Evolutionary conservation across 306 rosid species (phyloP).

Genomic region (Amphicarpaea edgeworthii): DNA sequence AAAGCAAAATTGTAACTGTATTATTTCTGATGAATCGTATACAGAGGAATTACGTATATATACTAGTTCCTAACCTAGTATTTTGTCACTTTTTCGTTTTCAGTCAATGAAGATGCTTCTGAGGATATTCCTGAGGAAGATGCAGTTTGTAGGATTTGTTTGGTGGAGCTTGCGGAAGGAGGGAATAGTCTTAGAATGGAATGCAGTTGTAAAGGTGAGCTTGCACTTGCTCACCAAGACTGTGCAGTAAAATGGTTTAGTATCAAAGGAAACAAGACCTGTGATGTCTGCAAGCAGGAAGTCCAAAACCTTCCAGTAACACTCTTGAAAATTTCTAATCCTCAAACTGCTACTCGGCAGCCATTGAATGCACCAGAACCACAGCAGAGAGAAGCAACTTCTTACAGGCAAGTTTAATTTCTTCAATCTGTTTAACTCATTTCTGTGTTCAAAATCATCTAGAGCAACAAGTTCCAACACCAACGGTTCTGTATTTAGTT

Average conservation of each 20-base stretch:
- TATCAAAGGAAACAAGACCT: conserved; percentile 79
- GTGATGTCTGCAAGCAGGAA: conserved; percentile 78
- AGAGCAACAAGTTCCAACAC: background rate
- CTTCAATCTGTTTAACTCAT: conserved; percentile 10
- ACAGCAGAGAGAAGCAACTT: conserved; percentile 51
- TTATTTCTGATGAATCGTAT: background rate
- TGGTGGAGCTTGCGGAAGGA: conserved; percentile 74
- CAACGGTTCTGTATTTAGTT: background rate
- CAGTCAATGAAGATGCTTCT: conserved; percentile 62
- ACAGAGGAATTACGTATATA: background rate
- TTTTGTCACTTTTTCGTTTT: conserved; percentile 22
- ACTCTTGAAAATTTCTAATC: conserved; percentile 62
- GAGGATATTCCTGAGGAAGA: conserved; percentile 88
- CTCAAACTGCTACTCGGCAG: conserved; percentile 47
- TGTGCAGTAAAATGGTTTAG: conserved; percentile 90
- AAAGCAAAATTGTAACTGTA: background rate
- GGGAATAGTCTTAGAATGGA: conserved; percentile 78
- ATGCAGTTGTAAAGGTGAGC: conserved; percentile 89
- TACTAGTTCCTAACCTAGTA: background rate
- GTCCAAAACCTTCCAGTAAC: conserved; percentile 77
- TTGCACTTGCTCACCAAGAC: conserved; percentile 85
- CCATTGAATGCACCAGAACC: conserved; percentile 37
- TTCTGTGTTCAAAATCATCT: background rate
- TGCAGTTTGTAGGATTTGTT: conserved; percentile 85
- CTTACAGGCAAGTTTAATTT: conserved; percentile 60